A percentile compares a stretch with the other conserved stretches of the same genome.
Evolutionary conservation across 257 asterid species (phyloP).

Genomic region (Ligustrum vulgare): DNA sequence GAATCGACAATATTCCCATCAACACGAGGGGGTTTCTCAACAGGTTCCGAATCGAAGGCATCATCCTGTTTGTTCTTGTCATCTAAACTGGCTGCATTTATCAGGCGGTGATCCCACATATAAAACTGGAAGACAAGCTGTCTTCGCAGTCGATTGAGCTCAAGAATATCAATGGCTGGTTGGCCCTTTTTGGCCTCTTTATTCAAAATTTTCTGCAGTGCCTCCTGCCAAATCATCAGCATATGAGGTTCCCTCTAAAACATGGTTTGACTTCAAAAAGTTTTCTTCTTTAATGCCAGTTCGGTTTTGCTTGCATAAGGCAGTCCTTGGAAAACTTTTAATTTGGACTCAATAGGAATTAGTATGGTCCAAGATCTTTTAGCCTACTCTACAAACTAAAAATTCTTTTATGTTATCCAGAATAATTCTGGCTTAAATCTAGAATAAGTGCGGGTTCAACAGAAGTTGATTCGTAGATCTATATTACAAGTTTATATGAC

Average conservation of each 20-base stretch:
- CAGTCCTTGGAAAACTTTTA: not conserved
- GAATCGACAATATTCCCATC: conserved; percentile 36
- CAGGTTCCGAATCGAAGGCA: conserved; percentile 35
- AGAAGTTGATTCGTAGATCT: not conserved
- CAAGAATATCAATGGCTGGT: conserved; percentile 72
- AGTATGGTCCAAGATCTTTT: not conserved
- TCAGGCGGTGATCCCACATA: conserved; percentile 86
- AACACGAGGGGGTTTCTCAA: conserved; percentile 34
- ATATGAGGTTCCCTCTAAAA: not conserved
- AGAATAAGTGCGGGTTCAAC: not conserved
- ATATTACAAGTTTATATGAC: not conserved
- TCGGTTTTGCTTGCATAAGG: not conserved
- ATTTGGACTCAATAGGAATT: not conserved
- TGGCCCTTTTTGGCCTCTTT: conserved; percentile 60
- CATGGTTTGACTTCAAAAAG: not conserved
- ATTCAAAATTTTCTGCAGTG: conserved; percentile 50
- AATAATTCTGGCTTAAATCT: not conserved
- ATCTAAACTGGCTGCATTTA: conserved; percentile 56
- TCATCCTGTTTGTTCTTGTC: conserved; percentile 35
- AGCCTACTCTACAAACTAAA: not conserved
- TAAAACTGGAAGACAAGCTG: conserved; percentile 78
- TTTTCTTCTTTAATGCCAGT: not conserved
- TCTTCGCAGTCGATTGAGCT: conserved; percentile 75
- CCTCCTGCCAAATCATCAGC: conserved; percentile 59
- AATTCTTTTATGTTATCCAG: not conserved